These are phyloP conservation scores for Myotisia sp. DNA, from an alignment of 2,329 filamentous ascomycete species.

Conservation along the genomic window DNA sequence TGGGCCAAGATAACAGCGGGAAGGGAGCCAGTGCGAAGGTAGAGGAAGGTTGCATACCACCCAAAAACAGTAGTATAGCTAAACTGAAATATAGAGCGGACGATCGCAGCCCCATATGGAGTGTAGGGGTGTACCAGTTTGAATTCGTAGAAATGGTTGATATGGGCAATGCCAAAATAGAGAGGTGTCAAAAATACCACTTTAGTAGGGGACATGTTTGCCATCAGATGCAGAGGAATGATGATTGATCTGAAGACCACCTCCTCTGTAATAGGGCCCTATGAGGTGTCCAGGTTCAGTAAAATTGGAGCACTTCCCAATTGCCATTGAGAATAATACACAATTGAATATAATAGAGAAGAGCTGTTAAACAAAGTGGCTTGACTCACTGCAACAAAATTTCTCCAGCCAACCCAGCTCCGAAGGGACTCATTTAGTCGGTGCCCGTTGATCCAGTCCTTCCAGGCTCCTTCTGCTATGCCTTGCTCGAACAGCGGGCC, in stretches of 20 bases:
- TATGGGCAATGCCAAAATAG: constrained; percentile 82
- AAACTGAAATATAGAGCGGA: constrained; percentile 70
- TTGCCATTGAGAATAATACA: no score
- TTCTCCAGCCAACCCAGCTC: constrained; percentile 74
- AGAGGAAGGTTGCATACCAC: constrained; percentile 81
- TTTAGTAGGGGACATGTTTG: constrained; percentile 39
- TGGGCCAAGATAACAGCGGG: constrained; percentile 63
- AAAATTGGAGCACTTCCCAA: no score
- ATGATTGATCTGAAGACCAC: constrained; percentile 81
- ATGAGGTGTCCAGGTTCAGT: constrained; percentile 5
- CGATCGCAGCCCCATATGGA: constrained; percentile 46
- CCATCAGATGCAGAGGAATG: constrained; percentile 65
- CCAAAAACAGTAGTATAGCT: constrained; percentile 86
- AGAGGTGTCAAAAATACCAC: constrained; percentile 74
- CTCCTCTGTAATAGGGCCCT: constrained; percentile 86
- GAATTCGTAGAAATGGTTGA: constrained; percentile 96
- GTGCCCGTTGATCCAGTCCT: constrained; percentile 44
- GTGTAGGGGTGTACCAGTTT: constrained; percentile 62
- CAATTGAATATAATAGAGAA: no score
- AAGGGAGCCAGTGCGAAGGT: constrained; percentile 69
- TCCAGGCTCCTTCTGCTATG: constrained; percentile 57
- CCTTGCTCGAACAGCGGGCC: constrained; percentile 72
- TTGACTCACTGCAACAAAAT: constrained; percentile 61
- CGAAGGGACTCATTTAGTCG: constrained; percentile 47
- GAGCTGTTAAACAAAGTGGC: constrained; percentile 5